Conservation (phyloP, 2,329 filamentous ascomycete species). For the Fusarium incarnatum region DNA sequence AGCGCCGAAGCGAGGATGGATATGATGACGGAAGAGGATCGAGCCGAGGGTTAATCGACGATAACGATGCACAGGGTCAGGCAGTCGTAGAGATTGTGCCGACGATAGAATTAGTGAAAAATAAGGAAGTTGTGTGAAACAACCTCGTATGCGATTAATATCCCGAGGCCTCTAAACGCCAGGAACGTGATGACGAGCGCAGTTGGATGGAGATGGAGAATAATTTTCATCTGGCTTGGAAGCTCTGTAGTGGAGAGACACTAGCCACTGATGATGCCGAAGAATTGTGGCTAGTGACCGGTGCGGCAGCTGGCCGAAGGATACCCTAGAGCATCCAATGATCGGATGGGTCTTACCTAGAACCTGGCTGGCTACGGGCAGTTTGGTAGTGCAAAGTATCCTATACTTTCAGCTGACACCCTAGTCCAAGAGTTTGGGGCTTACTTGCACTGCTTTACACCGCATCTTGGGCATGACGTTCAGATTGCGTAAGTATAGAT, state of each 20-base stretch:
- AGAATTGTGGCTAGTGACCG: conserved; percentile 18
- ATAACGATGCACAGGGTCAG: conserved; percentile 31
- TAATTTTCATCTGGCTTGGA: conserved; percentile 52
- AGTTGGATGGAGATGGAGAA: conserved; percentile 50
- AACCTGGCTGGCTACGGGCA: background rate
- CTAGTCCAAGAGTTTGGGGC: background rate
- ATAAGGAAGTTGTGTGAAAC: conserved; percentile 37
- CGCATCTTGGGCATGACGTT: conserved; percentile 30
- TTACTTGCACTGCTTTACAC: conserved; percentile 13
- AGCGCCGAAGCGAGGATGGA: conserved; percentile 42
- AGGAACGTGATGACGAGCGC: conserved; percentile 50
- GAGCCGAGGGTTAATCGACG: conserved; percentile 34
- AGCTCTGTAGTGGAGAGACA: conserved; percentile 47
- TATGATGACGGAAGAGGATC: conserved; percentile 43
- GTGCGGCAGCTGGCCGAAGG: background rate
- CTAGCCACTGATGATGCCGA: conserved; percentile 48
- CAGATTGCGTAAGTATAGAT: conserved; percentile 25
- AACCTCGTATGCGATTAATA: conserved; percentile 41
- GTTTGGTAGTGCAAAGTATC: conserved; percentile 27
- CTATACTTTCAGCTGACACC: conserved; percentile 21
- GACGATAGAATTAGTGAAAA: conserved; percentile 19
- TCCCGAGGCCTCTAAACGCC: conserved; percentile 46
- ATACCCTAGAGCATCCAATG: conserved; percentile 28
- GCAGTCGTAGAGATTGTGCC: conserved; percentile 10
- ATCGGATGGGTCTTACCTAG: background rate